Evolutionary conservation across 2,329 filamentous ascomycete genomes (phyloP).

Genomic region (Xylariaceae sp.): DNA sequence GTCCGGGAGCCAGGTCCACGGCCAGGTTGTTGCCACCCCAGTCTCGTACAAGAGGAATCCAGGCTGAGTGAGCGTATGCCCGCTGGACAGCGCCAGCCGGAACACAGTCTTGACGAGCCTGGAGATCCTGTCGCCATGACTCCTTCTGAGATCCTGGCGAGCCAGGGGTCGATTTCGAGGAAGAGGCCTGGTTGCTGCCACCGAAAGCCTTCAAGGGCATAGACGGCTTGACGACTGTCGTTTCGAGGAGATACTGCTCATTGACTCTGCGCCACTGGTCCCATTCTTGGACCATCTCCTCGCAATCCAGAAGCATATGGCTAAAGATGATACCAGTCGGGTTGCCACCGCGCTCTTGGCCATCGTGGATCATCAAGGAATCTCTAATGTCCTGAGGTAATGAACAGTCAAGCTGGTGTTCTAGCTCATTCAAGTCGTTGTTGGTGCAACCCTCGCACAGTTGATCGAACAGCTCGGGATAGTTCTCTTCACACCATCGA

Average conservation of each 20-base stretch:
- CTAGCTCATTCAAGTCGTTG: conserved; percentile 95
- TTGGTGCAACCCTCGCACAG: conserved; percentile 85
- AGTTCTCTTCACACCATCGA: conserved; percentile 89
- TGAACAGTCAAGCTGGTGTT: conserved; percentile 92
- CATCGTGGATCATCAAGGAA: conserved; percentile 85
- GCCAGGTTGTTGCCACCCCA: conserved; percentile 99
- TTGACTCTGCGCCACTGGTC: conserved; percentile 94
- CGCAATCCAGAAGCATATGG: conserved; percentile 93
- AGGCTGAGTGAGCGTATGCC: conserved; percentile 86
- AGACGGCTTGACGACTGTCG: conserved; percentile 52
- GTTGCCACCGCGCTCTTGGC: conserved; percentile 88
- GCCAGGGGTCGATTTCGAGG: conserved; percentile 57
- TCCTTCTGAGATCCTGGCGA: conserved; percentile 49
- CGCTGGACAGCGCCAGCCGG: conserved; percentile 84
- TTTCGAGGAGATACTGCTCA: conserved; percentile 74
- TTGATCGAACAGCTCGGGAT: conserved; percentile 90
- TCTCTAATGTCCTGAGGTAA: conserved; percentile 91
- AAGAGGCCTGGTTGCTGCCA: conserved; percentile 62
- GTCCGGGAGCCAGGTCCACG: conserved; percentile 86
- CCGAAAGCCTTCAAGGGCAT: conserved; percentile 69
- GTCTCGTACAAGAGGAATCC: conserved; percentile 94
- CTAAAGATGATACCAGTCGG: conserved; percentile 93
- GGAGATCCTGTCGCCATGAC: conserved; percentile 80
- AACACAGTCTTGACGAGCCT: conserved; percentile 80
- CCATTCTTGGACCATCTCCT: conserved; percentile 98